Conservation (phyloP, 371 early-diverging fungal genomes). For the Haplosporangium sp. region DNA sequence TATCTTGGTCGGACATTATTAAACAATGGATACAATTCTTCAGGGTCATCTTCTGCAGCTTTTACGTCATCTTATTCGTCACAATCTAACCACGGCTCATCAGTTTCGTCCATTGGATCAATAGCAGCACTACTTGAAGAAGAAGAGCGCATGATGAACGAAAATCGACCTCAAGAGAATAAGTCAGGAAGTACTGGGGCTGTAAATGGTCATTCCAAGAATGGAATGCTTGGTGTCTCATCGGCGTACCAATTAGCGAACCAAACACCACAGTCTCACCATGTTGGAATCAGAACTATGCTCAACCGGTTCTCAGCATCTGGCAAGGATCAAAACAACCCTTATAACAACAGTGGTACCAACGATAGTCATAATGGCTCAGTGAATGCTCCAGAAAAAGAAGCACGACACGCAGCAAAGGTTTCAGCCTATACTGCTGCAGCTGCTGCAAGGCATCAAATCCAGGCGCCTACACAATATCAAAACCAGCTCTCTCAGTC, state of each 20-base stretch:
- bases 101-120: conserved; percentile 43
- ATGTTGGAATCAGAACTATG: conserved; percentile 50
- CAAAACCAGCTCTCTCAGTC: conserved; percentile 14
- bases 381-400: not conserved
- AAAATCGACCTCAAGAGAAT: conserved; percentile 6
- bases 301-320: conserved; percentile 34
- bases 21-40: conserved; percentile 44
- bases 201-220: not conserved
- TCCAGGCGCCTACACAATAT: conserved; percentile 20
- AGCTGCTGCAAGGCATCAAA: conserved; percentile 4
- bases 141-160: conserved; percentile 43
- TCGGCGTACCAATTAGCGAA: conserved; percentile 15
- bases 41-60: conserved; percentile 45
- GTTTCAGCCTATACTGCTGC: conserved; percentile 13
- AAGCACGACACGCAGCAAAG: not conserved
- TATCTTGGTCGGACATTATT: conserved; percentile 8
- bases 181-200: not conserved
- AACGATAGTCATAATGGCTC: not conserved
- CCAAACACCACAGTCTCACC: conserved; percentile 20
- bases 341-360: not conserved
- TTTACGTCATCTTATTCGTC: conserved; percentile 33
- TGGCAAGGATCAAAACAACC: conserved; percentile 5
- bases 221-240: conserved; percentile 10
- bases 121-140: conserved; percentile 46
- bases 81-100: conserved; percentile 37